These are phyloP conservation scores for Pseudogymnoascus sp. DNA, from an alignment of 2,329 filamentous ascomycete genomes.

Conservation along the genomic window DNA sequence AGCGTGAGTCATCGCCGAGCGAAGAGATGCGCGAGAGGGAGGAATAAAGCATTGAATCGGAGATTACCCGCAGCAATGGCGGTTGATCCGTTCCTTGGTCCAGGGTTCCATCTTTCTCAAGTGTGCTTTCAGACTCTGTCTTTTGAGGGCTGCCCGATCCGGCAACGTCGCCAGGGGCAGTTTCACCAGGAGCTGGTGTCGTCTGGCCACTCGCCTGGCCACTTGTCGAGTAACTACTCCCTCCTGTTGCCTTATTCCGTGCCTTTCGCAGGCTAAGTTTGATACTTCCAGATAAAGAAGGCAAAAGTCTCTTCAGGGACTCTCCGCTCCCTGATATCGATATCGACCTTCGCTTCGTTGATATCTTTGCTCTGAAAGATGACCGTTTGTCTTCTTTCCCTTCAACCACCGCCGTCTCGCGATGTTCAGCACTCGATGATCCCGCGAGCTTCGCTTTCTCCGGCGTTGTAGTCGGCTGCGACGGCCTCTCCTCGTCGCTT, in stretches of 20 bases:
- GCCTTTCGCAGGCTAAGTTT: neutral
- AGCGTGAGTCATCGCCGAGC: slow-evolving; percentile 73
- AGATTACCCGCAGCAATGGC: slow-evolving; percentile 52
- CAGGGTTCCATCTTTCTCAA: neutral
- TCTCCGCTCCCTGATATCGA: slow-evolving; percentile 47
- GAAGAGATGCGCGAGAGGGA: slow-evolving; percentile 72
- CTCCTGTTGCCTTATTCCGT: neutral
- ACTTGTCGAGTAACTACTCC: neutral
- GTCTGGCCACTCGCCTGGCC: neutral
- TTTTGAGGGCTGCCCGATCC: neutral
- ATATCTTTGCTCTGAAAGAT: neutral
- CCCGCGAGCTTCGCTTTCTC: slow-evolving; percentile 7
- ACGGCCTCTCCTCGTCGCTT: slow-evolving; percentile 27
- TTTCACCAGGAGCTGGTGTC: neutral
- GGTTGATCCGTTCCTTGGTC: neutral
- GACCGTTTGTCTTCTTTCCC: slow-evolving; percentile 27
- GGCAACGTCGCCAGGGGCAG: neutral
- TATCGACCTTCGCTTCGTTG: slow-evolving; percentile 38
- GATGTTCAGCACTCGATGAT: slow-evolving; percentile 38
- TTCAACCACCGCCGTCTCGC: slow-evolving; percentile 31
- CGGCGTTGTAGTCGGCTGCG: slow-evolving; percentile 9
- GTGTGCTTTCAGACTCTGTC: neutral
- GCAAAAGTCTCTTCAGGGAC: slow-evolving; percentile 45
- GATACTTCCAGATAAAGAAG: slow-evolving; percentile 17
- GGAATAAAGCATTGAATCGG: slow-evolving; percentile 71